phyloP scores from a whole-genome alignment of 495 filamentous ascomycete genomes.

The Penicillium taxi region DNA sequence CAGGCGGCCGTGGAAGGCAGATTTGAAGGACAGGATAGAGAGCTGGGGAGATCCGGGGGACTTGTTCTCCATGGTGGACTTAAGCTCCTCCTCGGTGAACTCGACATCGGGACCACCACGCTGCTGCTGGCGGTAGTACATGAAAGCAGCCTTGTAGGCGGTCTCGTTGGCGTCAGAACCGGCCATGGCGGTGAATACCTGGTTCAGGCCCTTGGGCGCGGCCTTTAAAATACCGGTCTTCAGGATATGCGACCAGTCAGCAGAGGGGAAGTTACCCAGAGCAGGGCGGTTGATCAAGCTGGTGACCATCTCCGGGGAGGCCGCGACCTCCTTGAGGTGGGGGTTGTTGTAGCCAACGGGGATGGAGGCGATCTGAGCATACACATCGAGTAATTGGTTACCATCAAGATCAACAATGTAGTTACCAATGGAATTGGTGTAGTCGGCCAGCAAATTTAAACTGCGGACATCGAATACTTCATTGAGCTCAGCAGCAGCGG shows the following conservation, averaged over 20 bases:
- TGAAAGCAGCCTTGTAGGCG: conserved; percentile 99
- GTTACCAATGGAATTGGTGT: conserved; percentile 57
- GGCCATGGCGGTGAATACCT: conserved; percentile 94
- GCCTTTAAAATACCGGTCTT: conserved; percentile 81
- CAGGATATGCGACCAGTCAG: conserved; percentile 80
- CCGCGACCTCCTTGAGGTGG: conserved; percentile 59
- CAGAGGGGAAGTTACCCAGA: conserved; percentile 89
- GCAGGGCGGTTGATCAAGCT: conserved; percentile 90
- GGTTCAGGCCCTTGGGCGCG: conserved; percentile 83
- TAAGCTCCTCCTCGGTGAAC: conserved; percentile 76
- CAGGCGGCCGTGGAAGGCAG: conserved; percentile 90
- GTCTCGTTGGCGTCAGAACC: conserved; percentile 98
- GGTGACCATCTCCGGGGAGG: conserved; percentile 69
- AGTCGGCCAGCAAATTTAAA: conserved; percentile 88
- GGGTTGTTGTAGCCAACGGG: conserved; percentile 97
- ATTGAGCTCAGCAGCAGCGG: conserved; percentile 63
- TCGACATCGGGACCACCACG: conserved; percentile 75
- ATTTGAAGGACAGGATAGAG: conserved; percentile 89
- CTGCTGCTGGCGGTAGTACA: conserved; percentile 85
- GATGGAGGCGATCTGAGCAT: conserved; percentile 95
- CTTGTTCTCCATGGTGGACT: conserved; percentile 77
- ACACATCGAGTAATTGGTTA: conserved; percentile 62
- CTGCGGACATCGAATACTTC: conserved; percentile 88
- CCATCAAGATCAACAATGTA: conserved; percentile 83
- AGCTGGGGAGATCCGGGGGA: conserved; percentile 73